Base-by-base conservation (phyloP, 2,329 filamentous ascomycete species). In the Colletotrichum simmondsii region DNA sequence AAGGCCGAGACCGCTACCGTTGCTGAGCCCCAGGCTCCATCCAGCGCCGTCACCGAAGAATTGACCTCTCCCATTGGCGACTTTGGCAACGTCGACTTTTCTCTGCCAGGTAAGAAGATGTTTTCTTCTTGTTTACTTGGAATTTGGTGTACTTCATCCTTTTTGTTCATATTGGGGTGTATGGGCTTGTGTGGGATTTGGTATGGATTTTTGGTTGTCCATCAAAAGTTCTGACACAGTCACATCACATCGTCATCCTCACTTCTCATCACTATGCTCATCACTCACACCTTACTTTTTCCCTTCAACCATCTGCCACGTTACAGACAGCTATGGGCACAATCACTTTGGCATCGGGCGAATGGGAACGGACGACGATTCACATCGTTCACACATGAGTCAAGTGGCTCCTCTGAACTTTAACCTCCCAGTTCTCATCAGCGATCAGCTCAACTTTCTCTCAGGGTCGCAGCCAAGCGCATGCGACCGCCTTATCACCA, bases 31-130 rank as follows among this genome's bases (percentile, higher is more conserved):
- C 67, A 71, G 52, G 75, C 75, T 26, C 74, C 75, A n/a, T 72
- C 75, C 30, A 75, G 77, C 59, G 74, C 78, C 62, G 80, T 68
- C 12, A 65, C 75, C 11, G 68, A 74, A 24, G 78, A 80, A 68
- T 79, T 77, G 73, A 78, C 82, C 12, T 81, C 81, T 16, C 75
- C 81, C 19, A 84, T 88, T 67, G 82, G 82, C 52, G 87, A 89
- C 14, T 85, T 89, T 67, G 77, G 83, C 56, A 80, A 79, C 72
- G 78, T 89, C 66, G 87, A 90, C 72, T 89, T 89, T 61, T 60
- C 66, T 70, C 85, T 88, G 73, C 77, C 84, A 80, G 83, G 87
- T 89, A 72, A 83, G 86, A 49, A 14, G 30, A 49, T 52, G 11
- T 14, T 85, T 68, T 56, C 26, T 49, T 49, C 42, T 10, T 22